Percentiles rank a stretch among this genome's conserved stretches.
Evolutionary conservation across 495 filamentous ascomycete species (phyloP).

Genomic region (Penicillium chermesinum): DNA sequence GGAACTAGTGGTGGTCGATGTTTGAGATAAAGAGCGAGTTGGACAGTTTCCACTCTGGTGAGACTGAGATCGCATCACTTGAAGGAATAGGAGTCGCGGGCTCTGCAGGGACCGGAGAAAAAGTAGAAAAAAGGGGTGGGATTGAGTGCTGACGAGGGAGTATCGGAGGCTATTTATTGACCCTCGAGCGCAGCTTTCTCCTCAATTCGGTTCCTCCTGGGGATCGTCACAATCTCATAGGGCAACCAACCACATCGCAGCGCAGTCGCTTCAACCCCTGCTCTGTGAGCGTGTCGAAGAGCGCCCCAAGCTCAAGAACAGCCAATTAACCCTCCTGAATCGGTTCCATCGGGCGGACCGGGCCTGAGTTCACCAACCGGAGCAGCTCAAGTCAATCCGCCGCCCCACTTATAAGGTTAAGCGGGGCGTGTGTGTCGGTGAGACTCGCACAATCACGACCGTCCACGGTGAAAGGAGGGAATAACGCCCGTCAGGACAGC

Average conservation of each 20-base stretch:
- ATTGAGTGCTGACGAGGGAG: constrained; percentile 7
- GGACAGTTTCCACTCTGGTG: constrained; percentile 12
- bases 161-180: constrained; percentile 3
- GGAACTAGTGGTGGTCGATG: constrained; percentile 19
- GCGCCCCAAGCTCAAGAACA: background rate
- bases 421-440: constrained; percentile 16
- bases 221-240: constrained; percentile 9
- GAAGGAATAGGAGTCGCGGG: background rate
- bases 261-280: constrained; percentile 2
- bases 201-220: background rate
- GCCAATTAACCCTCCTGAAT: constrained; percentile 3
- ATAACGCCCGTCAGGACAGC: background rate
- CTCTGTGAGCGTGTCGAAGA: constrained; percentile 1
- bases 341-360: constrained; percentile 11
- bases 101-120: background rate
- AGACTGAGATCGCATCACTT: constrained; percentile 21
- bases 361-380: constrained; percentile 13
- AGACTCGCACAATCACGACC: constrained; percentile 3
- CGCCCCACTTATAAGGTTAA: constrained; percentile 16
- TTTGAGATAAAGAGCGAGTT: constrained; percentile 22
- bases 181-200: constrained; percentile 1
- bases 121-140: background rate
- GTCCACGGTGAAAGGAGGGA: background rate
- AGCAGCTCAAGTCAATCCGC: background rate
- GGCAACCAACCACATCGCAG: constrained; percentile 24